These are phyloP conservation scores for Gossypium rotundifolium DNA, from an alignment of 345 rosid genomes.

Conservation along the genomic window DNA sequence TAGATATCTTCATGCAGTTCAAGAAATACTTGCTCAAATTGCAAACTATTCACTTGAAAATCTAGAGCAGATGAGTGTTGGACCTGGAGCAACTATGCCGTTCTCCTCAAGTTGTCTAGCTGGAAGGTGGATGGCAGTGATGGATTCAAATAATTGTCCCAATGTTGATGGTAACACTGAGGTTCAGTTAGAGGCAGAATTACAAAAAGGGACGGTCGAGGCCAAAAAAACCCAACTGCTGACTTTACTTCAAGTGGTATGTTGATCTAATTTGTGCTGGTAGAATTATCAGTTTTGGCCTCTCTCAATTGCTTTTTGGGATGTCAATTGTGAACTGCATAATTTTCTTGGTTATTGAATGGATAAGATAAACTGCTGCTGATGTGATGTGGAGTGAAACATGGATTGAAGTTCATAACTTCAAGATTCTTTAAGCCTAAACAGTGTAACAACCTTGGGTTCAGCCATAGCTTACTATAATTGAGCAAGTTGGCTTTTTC, in stretches of 20 bases:
- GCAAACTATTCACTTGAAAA: conserved; percentile 67
- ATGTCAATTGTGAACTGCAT: not conserved
- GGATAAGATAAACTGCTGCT: not conserved
- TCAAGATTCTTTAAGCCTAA: not conserved
- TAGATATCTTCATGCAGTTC: conserved; percentile 61
- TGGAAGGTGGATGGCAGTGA: conserved; percentile 8
- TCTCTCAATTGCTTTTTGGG: not conserved
- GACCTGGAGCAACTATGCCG: conserved; percentile 17
- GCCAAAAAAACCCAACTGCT: conserved; percentile 60
- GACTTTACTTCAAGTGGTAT: conserved; percentile 71
- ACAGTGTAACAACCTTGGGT: not conserved
- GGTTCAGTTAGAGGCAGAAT: conserved; percentile 22
- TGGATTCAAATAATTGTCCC: conserved; percentile 25
- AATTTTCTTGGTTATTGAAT: not conserved
- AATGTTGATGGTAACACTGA: conserved; percentile 22
- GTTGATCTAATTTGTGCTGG: conserved; percentile 12
- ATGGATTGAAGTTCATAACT: not conserved
- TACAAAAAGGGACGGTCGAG: conserved; percentile 31
- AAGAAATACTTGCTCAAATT: conserved; percentile 77
- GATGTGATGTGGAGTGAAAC: not conserved
- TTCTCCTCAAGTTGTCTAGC: conserved; percentile 20
- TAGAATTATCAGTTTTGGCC: not conserved
- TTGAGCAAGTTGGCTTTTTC: not conserved
- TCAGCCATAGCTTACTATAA: not conserved
- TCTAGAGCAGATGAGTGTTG: conserved; percentile 31